A percentile compares a stretch with the other conserved stretches of the same genome.
Conservation (phyloP, 176 grass and related monocot species). For the Triticum timopheevii region DNA sequence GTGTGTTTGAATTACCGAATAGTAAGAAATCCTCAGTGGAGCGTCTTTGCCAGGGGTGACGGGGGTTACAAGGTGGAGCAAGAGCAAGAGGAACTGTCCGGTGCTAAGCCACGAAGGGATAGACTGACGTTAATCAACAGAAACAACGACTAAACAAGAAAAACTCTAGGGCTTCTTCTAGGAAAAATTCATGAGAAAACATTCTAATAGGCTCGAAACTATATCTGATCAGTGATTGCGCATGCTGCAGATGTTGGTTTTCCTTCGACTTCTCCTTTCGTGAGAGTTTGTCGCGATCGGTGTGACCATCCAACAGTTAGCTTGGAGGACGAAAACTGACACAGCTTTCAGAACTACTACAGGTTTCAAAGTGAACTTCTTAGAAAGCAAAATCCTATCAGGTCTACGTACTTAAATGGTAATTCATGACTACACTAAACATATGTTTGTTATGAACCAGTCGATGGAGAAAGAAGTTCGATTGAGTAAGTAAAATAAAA, state of each 20-base stretch:
- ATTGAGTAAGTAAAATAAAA: background rate
- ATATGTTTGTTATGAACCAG: background rate
- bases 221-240: slow-evolving; percentile 49
- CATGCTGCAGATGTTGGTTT: slow-evolving; percentile 24
- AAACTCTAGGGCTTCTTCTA: background rate
- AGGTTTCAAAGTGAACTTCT: slow-evolving; percentile 20
- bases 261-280: slow-evolving; percentile 50
- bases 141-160: background rate
- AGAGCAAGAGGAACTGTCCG: too few species aligned
- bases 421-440: background rate
- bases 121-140: background rate
- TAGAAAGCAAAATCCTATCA: background rate
- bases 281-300: slow-evolving; percentile 66
- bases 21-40: background rate
- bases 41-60: too few species aligned
- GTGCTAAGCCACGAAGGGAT: background rate
- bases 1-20: background rate
- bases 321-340: slow-evolving; percentile 79
- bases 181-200: background rate
- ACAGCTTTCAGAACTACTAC: slow-evolving; percentile 76
- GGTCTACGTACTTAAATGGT: background rate
- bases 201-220: background rate
- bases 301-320: slow-evolving; percentile 65
- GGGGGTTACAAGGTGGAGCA: too few species aligned
- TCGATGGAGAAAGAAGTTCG: background rate